Percentiles rank a stretch among this genome's conserved stretches.
Conservation (phyloP, 1,284 basidiomycete genomes). For the Boletus hoseneyae region DNA sequence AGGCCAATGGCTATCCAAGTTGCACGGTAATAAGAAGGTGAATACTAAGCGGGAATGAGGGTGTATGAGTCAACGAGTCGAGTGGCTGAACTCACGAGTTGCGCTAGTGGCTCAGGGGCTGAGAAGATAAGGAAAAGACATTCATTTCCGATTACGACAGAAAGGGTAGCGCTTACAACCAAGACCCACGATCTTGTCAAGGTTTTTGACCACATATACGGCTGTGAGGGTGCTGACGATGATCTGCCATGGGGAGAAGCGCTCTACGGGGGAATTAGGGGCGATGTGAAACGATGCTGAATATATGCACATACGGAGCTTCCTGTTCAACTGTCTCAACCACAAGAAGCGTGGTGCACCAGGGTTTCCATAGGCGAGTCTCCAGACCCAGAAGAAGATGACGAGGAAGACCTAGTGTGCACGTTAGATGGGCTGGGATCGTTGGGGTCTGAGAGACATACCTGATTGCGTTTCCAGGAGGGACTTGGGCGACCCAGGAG, state of each 20-base stretch:
- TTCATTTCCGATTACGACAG: not conserved
- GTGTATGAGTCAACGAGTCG: slow-evolving; percentile 2
- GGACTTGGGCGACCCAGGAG: slow-evolving; percentile 74
- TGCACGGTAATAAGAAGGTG: slow-evolving; percentile 92
- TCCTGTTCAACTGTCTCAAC: slow-evolving; percentile 57
- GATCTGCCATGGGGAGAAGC: slow-evolving; percentile 94
- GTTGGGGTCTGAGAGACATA: slow-evolving; percentile 26
- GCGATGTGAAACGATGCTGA: not conserved
- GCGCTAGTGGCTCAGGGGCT: slow-evolving; percentile 93
- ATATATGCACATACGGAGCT: slow-evolving; percentile 48
- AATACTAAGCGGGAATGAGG: slow-evolving; percentile 58
- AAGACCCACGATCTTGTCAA: slow-evolving; percentile 86
- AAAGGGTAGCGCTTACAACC: slow-evolving; percentile 54
- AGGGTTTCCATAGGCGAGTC: slow-evolving; percentile 68
- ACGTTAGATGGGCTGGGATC: not conserved
- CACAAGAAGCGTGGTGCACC: slow-evolving; percentile 63
- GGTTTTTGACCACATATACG: slow-evolving; percentile 82
- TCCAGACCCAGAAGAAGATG: slow-evolving; percentile 86
- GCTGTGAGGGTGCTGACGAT: slow-evolving; percentile 82
- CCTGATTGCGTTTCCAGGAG: slow-evolving; percentile 75
- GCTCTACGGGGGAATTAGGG: slow-evolving; percentile 44
- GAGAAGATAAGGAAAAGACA: not conserved
- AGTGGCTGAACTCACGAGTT: slow-evolving; percentile 55
- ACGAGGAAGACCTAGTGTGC: slow-evolving; percentile 72
- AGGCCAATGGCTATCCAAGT: slow-evolving; percentile 93